Percentiles rank a stretch among this genome's conserved stretches.
Evolutionary conservation across 129 eudicot genomes (phyloP).

Genomic region (Gnaphalium uliginosum): DNA sequence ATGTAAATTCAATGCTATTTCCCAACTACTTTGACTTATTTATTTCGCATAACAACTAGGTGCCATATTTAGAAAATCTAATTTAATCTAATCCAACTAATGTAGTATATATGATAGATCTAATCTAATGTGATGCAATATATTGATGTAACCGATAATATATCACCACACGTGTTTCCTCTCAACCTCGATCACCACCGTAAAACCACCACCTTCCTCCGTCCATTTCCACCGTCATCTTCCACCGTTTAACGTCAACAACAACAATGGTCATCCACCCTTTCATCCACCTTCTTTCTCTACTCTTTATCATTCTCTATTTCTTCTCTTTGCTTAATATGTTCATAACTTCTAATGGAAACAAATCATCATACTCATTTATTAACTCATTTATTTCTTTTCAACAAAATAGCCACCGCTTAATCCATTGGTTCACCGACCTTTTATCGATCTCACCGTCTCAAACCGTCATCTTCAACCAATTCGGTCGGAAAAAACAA

Average conservation of each 20-base stretch:
- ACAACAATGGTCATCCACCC: conserved; percentile 33
- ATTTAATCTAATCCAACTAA: no score
- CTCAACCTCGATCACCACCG: background rate
- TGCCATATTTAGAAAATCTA: background rate
- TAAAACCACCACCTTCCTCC: no score
- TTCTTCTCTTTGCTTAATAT: conserved; percentile 17
- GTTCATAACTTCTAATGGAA: background rate
- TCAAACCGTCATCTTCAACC: conserved; percentile 49
- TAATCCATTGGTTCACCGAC: conserved; percentile 85
- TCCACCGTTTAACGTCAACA: background rate
- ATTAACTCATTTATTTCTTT: conserved; percentile 57
- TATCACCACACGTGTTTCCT: no score
- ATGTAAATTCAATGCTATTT: background rate
- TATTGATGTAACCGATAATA: background rate
- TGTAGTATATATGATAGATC: no score
- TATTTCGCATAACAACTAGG: background rate
- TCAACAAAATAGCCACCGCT: conserved; percentile 55
- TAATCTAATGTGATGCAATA: no score
- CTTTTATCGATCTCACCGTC: conserved; percentile 53
- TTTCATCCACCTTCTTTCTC: conserved; percentile 34
- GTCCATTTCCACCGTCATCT: background rate
- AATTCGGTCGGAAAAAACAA: conserved; percentile 40
- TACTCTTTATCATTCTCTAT: conserved; percentile 18
- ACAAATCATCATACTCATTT: conserved; percentile 43
- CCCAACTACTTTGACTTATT: background rate